Conservation (phyloP, 495 filamentous ascomycete species). For the Hyaloscypha finlandica region DNA sequence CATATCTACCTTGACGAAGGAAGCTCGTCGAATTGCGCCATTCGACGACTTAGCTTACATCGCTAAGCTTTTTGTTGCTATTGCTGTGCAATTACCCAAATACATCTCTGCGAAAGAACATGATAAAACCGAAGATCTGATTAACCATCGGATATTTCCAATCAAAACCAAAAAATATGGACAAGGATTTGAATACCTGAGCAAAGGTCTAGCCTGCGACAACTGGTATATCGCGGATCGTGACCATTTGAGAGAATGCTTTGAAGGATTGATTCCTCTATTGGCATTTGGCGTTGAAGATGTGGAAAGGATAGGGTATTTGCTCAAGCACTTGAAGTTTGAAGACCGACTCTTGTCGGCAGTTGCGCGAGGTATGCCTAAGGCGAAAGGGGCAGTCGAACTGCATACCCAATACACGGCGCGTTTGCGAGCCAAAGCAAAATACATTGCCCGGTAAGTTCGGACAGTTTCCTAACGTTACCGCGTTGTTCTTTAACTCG, state of each 20-base stretch:
- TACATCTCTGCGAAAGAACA: neutral
- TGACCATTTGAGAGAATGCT: neutral
- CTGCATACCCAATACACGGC: neutral
- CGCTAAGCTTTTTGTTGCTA: neutral
- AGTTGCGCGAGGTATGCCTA: neutral
- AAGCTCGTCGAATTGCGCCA: neutral
- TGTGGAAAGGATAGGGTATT: neutral
- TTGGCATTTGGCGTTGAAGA: neutral
- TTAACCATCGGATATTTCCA: neutral
- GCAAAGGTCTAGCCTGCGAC: neutral
- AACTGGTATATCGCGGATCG: conserved; percentile 11
- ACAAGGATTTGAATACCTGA: neutral
- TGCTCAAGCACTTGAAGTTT: neutral
- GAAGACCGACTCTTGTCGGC: neutral
- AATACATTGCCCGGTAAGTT: neutral
- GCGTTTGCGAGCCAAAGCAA: neutral
- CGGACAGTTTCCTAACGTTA: too few relatives aligned
- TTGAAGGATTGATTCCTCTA: neutral
- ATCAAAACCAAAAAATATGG: neutral
- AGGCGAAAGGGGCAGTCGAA: neutral
- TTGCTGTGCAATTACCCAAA: neutral
- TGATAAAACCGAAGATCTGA: neutral
- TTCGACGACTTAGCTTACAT: neutral
- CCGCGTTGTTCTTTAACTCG: too few relatives aligned
- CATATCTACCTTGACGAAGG: neutral